Percentiles rank a stretch among this genome's conserved stretches.
These are phyloP conservation scores for Paracorniculantispora psalliotae DNA, from an alignment of 2,329 filamentous ascomycete species.

Conservation along the genomic window DNA sequence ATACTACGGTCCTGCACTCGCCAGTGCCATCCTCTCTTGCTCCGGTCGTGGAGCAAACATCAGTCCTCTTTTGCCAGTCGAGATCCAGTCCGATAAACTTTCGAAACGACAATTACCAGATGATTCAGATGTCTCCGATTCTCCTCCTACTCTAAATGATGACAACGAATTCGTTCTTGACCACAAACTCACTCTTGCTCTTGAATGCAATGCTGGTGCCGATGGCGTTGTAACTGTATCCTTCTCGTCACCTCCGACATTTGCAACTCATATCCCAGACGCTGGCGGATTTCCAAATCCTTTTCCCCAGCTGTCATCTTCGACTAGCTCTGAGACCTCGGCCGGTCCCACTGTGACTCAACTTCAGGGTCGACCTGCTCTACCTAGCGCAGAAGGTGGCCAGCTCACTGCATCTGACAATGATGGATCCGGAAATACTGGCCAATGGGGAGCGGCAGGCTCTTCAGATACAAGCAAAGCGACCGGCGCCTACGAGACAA, in stretches of 20 bases:
- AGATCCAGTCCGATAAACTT: conserved; percentile 19
- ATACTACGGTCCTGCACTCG: conserved; percentile 27
- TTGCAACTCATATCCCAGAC: conserved; percentile 12
- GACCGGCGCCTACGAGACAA: neutral
- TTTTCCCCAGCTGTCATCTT: neutral
- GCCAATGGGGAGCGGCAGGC: neutral
- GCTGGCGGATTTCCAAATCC: neutral
- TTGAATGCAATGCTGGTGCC: conserved; percentile 27
- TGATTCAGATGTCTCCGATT: conserved; percentile 3
- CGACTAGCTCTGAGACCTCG: neutral
- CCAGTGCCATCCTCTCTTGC: conserved; percentile 24
- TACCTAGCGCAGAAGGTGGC: neutral
- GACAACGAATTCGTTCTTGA: conserved; percentile 17
- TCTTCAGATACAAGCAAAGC: neutral
- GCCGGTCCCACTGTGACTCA: neutral
- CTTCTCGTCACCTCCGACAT: conserved; percentile 17
- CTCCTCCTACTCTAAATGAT: conserved; percentile 9
- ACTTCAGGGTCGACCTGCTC: conserved; percentile 1
- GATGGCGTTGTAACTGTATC: conserved; percentile 29
- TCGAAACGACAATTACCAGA: conserved; percentile 12
- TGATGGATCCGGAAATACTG: neutral
- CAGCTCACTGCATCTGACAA: neutral
- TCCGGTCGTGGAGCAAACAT: conserved; percentile 23
- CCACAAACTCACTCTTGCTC: conserved; percentile 20
- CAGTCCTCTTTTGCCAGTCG: conserved; percentile 26